These are phyloP conservation scores for Ganoderma sp. DNA, from an alignment of 1,284 basidiomycete species.

Conservation along the genomic window DNA sequence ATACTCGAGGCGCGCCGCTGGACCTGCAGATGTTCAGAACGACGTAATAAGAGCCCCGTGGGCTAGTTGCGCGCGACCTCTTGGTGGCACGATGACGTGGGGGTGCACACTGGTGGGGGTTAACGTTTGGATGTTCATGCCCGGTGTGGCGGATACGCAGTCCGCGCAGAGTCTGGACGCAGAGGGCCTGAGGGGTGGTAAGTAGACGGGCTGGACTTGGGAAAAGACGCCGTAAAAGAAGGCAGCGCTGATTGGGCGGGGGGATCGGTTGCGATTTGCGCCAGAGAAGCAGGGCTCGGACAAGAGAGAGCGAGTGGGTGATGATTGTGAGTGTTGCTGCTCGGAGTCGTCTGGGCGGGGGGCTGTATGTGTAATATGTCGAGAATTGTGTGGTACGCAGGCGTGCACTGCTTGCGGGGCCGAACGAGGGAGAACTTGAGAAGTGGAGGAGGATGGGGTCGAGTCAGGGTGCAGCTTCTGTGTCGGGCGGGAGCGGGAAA, in stretches of 20 bases:
- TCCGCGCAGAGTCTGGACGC: neutral
- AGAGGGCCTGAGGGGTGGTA: neutral
- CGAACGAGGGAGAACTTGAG: neutral
- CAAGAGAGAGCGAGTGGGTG: neutral
- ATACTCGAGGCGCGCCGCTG: neutral
- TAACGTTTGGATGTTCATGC: neutral
- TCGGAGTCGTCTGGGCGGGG: neutral
- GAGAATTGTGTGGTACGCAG: neutral
- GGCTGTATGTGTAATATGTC: neutral
- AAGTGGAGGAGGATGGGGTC: neutral
- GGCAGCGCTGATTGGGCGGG: neutral
- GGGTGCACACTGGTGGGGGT: neutral
- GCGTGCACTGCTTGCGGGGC: neutral
- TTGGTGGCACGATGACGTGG: neutral
- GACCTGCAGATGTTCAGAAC: conserved; percentile 1
- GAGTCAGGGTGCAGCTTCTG: neutral
- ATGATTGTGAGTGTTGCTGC: neutral
- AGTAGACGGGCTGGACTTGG: neutral
- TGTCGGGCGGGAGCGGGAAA: conserved; percentile 4
- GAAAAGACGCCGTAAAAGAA: conserved; percentile 1
- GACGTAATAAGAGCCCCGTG: conserved; percentile 1
- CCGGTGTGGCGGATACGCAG: neutral
- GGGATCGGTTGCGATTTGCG: conserved; percentile 3
- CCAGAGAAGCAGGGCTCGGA: conserved; percentile 1
- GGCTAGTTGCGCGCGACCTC: neutral